Evolutionary conservation across 768 basidiomycete genomes (phyloP).

Genomic region (Russula earlei): DNA sequence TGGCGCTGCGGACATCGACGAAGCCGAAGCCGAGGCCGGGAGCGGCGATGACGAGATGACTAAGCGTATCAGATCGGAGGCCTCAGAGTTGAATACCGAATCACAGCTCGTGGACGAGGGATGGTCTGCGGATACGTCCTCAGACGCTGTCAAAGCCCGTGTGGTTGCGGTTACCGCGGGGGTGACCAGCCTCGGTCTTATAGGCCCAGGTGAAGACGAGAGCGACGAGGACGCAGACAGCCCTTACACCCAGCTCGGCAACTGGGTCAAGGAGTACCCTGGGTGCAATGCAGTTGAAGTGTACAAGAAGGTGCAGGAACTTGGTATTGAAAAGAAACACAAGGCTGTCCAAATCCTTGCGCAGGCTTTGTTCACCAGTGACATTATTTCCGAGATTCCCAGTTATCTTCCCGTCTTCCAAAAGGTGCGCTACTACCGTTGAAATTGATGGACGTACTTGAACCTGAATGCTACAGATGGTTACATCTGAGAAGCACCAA

Average conservation of each 20-base stretch:
- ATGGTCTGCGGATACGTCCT: constrained; percentile 89
- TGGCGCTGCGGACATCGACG: constrained; percentile 33
- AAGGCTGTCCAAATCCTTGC: constrained; percentile 77
- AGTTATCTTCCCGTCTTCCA: constrained; percentile 60
- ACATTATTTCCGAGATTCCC: constrained; percentile 55
- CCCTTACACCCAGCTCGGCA: constrained; percentile 75
- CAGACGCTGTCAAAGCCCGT: constrained; percentile 80
- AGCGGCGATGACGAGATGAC: constrained; percentile 87
- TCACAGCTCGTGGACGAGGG: constrained; percentile 57
- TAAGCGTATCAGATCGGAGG: constrained; percentile 86
- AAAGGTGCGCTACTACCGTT: constrained; percentile 45
- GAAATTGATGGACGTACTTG: neutral
- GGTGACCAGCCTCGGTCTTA: constrained; percentile 43
- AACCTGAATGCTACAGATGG: constrained; percentile 44
- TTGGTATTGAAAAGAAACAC: constrained; percentile 93
- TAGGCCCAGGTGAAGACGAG: constrained; percentile 69
- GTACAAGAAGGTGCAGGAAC: constrained; percentile 81
- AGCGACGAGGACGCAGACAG: constrained; percentile 82
- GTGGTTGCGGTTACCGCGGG: constrained; percentile 57
- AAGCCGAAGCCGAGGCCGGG: constrained; percentile 35
- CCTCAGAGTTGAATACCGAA: constrained; percentile 61
- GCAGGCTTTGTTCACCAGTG: constrained; percentile 72
- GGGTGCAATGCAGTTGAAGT: constrained; percentile 54
- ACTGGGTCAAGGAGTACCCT: constrained; percentile 74
- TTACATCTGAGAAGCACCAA: constrained; percentile 89